These are phyloP conservation scores for Penicillium sp. DNA, from an alignment of 2,329 filamentous ascomycete genomes.

Conservation along the genomic window DNA sequence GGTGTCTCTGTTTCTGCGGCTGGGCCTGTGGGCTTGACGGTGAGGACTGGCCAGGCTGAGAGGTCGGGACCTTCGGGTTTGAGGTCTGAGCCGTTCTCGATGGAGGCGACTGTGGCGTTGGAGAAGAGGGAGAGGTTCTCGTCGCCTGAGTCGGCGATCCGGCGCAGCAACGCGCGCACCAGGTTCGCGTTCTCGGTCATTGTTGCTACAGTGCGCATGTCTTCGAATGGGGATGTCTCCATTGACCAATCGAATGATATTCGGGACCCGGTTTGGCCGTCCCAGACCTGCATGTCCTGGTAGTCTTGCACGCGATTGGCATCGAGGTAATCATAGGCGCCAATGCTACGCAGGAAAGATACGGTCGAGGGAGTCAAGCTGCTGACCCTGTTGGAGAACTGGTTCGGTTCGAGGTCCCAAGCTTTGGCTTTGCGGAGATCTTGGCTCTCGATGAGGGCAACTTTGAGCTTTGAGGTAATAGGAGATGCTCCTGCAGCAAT, in stretches of 20 bases:
- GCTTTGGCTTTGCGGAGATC: constrained; percentile 67
- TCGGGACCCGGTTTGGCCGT: constrained; percentile 79
- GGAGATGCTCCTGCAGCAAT: constrained; percentile 65
- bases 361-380: constrained; percentile 87
- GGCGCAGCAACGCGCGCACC: constrained; percentile 70
- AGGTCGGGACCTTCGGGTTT: constrained; percentile 70
- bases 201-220: constrained; percentile 72
- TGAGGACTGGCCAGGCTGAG: constrained; percentile 81
- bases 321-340: constrained; percentile 78
- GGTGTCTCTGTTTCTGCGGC: constrained; percentile 27
- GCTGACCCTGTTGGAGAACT: constrained; percentile 92
- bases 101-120: constrained; percentile 73
- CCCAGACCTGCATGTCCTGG: constrained; percentile 98
- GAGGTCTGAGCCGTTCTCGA: constrained; percentile 64
- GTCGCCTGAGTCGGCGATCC: constrained; percentile 65
- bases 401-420: constrained; percentile 63
- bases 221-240: constrained; percentile 45
- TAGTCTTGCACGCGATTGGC: constrained; percentile 76
- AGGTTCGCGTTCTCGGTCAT: constrained; percentile 96
- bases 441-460: constrained; percentile 88
- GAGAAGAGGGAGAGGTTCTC: constrained; percentile 66
- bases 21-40: constrained; percentile 57
- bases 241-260: constrained; percentile 81
- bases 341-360: constrained; percentile 76
- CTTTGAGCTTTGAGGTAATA: constrained; percentile 69